Evolutionary conservation across 306 rosid genomes (phyloP).

Genomic region (Sechiopsis laciniata): DNA sequence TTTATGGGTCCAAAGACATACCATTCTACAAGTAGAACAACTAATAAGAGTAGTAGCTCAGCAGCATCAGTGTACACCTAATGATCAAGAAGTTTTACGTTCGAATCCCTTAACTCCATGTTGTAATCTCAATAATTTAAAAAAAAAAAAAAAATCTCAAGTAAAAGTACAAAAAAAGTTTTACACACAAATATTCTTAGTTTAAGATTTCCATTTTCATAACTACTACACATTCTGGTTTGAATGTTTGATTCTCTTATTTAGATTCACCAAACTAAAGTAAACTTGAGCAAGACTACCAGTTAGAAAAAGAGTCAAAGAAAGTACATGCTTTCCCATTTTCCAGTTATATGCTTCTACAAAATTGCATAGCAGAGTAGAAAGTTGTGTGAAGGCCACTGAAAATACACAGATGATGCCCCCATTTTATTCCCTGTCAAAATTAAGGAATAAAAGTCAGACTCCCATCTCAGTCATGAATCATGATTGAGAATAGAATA

Average conservation of each 20-base stretch:
- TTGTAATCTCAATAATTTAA: no score
- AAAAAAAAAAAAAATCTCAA: no score
- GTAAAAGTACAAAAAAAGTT: not conserved
- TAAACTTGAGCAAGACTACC: not conserved
- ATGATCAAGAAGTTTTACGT: no score
- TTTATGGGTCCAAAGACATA: no score
- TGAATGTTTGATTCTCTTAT: constrained; percentile 4
- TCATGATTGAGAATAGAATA: not conserved
- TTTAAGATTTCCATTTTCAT: constrained; percentile 10
- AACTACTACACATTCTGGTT: not conserved
- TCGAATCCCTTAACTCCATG: no score
- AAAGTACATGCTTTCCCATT: constrained; percentile 5
- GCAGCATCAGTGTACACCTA: no score
- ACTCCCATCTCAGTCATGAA: not conserved
- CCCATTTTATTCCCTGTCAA: constrained; percentile 9
- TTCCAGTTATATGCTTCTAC: not conserved
- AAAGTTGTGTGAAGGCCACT: not conserved
- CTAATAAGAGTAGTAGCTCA: no score
- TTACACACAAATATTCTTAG: not conserved
- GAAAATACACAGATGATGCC: not conserved
- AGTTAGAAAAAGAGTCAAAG: not conserved
- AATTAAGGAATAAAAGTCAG: constrained; percentile 7
- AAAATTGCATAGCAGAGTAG: not conserved
- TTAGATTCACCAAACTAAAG: not conserved
- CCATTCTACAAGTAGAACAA: not conserved